phyloP scores from a whole-genome alignment of 768 basidiomycete genomes.

The Termitomyces titanicus region DNA sequence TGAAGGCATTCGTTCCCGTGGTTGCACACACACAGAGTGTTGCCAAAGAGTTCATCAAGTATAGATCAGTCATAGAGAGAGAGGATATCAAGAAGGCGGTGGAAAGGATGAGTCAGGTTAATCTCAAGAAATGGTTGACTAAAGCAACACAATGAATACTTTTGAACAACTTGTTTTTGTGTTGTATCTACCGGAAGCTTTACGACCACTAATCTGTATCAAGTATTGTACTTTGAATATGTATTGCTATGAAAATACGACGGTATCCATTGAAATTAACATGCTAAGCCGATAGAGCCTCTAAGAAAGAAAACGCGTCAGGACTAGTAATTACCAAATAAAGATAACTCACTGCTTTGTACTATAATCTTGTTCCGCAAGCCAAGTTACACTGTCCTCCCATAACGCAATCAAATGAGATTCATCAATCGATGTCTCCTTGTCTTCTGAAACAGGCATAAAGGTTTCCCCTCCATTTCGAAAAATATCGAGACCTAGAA shows the following conservation, averaged over 20 bases:
- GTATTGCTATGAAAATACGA: background rate
- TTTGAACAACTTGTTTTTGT: background rate
- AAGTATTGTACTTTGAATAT: background rate
- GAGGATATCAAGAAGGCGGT: constrained; percentile 66
- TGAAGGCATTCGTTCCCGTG: constrained; percentile 52
- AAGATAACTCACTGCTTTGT: constrained; percentile 2
- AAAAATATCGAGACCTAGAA: constrained; percentile 22
- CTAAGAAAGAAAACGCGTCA: background rate
- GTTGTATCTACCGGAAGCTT: background rate
- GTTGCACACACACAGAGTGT: constrained; percentile 45
- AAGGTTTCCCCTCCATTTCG: constrained; percentile 8
- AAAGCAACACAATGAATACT: constrained; percentile 45
- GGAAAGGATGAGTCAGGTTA: constrained; percentile 62
- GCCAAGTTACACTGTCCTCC: constrained; percentile 11
- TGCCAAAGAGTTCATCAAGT: constrained; percentile 70
- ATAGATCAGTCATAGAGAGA: constrained; percentile 62
- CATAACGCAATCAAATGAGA: constrained; percentile 15
- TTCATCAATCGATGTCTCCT: background rate
- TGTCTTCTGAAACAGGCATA: constrained; percentile 4
- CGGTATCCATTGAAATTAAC: background rate
- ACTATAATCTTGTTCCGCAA: background rate
- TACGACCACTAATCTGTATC: background rate
- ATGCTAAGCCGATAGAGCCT: constrained; percentile 8
- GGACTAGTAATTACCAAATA: too few species aligned
- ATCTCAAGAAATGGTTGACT: constrained; percentile 74